Evolutionary conservation across 2,329 filamentous ascomycete genomes (phyloP).

Genomic region (Phaeosphaeria sp.): DNA sequence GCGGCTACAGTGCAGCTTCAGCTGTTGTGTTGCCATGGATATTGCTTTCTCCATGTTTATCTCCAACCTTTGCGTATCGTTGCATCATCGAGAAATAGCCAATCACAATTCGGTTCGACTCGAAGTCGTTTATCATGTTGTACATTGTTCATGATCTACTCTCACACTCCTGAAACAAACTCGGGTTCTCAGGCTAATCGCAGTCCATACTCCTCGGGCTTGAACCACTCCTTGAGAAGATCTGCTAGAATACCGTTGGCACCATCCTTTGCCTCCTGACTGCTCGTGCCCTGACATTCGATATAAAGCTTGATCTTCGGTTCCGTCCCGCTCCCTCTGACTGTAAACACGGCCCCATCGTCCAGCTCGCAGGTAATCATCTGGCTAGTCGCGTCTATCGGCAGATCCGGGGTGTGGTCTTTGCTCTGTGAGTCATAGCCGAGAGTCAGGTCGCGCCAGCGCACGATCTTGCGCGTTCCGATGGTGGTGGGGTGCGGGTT

Average conservation of each 20-base stretch:
- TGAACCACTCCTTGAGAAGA: slow-evolving; percentile 60
- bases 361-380: slow-evolving; percentile 70
- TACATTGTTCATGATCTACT: not conserved
- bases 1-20: slow-evolving; percentile 6
- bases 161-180: not conserved
- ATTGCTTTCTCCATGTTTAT: not conserved
- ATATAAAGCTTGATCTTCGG: slow-evolving; percentile 71
- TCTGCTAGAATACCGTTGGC: slow-evolving; percentile 56
- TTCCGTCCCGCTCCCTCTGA: slow-evolving; percentile 69
- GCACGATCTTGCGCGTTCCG: slow-evolving; percentile 59
- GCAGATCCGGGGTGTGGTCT: slow-evolving; percentile 61
- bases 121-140: not conserved
- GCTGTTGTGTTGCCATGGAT: not conserved
- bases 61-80: not conserved
- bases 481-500: slow-evolving; percentile 54
- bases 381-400: slow-evolving; percentile 63
- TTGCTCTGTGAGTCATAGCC: slow-evolving; percentile 64
- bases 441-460: slow-evolving; percentile 68
- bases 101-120: not conserved
- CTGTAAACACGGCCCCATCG: slow-evolving; percentile 63
- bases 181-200: slow-evolving; percentile 32
- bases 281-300: slow-evolving; percentile 54
- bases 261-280: slow-evolving; percentile 51
- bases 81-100: not conserved
- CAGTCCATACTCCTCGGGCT: slow-evolving; percentile 46